These are phyloP conservation scores for Podaxis sp. DNA, from an alignment of 768 basidiomycete genomes.

Conservation along the genomic window DNA sequence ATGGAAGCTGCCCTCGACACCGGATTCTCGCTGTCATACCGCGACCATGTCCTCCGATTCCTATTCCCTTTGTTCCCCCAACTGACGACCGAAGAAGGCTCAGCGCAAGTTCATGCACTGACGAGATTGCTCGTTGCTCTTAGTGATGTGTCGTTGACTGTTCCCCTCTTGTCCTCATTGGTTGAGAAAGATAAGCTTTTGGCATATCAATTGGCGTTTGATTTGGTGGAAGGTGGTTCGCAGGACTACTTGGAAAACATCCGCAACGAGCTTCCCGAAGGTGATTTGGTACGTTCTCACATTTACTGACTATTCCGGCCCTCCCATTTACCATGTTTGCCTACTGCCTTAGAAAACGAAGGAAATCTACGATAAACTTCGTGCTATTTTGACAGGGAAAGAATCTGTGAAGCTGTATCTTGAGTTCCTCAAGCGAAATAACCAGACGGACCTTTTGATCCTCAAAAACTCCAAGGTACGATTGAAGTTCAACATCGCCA, in stretches of 20 bases:
- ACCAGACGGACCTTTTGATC: constrained; percentile 87
- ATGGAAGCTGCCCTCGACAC: constrained; percentile 91
- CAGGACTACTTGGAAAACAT: constrained; percentile 89
- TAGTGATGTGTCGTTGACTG: constrained; percentile 74
- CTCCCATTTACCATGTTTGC: constrained; percentile 9
- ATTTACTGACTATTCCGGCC: neutral
- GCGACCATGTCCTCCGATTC: constrained; percentile 75
- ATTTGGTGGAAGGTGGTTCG: constrained; percentile 88
- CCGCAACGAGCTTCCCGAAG: constrained; percentile 62
- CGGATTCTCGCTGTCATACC: constrained; percentile 81
- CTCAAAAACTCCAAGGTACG: constrained; percentile 87
- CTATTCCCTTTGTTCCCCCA: constrained; percentile 84
- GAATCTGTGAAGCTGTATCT: constrained; percentile 91
- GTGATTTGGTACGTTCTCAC: constrained; percentile 46
- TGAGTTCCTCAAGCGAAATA: constrained; percentile 93
- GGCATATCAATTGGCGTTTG: constrained; percentile 95
- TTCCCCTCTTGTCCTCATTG: constrained; percentile 68
- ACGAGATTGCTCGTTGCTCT: constrained; percentile 89
- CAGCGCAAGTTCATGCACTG: constrained; percentile 72
- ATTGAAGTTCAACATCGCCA: neutral
- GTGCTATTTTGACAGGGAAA: constrained; percentile 83
- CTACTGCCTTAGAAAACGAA: constrained; percentile 44
- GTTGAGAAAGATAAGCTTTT: constrained; percentile 68
- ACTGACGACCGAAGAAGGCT: constrained; percentile 65
- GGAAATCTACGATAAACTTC: constrained; percentile 67